Evolutionary conservation across 1,284 basidiomycete genomes (phyloP).

Genomic region (Ganoderma leucocontextum): DNA sequence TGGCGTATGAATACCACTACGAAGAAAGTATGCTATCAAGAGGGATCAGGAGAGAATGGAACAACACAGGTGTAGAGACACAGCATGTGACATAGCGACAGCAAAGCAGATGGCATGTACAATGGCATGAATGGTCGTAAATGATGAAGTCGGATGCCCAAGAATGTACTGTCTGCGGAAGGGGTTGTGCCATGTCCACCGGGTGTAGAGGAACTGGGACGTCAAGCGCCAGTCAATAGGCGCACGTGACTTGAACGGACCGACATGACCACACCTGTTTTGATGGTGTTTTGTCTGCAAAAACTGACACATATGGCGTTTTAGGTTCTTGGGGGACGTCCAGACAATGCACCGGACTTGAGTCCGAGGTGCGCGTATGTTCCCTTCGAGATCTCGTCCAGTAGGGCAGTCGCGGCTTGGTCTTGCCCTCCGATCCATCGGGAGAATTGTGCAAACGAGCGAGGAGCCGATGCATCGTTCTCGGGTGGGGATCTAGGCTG

Average conservation of each 20-base stretch:
- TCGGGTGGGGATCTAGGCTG: neutral
- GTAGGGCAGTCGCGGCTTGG: neutral
- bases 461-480: conserved; percentile 6
- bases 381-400: conserved; percentile 9
- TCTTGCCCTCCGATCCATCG: conserved; percentile 20
- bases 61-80: neutral
- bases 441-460: conserved; percentile 19
- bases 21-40: neutral
- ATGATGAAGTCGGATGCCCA: neutral
- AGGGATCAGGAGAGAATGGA: neutral
- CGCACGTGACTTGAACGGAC: conserved; percentile 13
- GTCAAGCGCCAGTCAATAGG: conserved; percentile 1
- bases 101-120: neutral
- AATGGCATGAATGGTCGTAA: neutral
- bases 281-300: neutral
- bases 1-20: neutral
- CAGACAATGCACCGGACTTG: neutral
- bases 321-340: neutral
- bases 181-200: neutral
- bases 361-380: conserved; percentile 9
- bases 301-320: conserved; percentile 4
- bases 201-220: neutral
- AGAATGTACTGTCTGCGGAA: neutral
- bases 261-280: conserved; percentile 11
- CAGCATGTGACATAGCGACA: neutral